These are phyloP conservation scores for Pestalotiopsis sp. DNA, from an alignment of 2,329 filamentous ascomycete species.

Conservation along the genomic window DNA sequence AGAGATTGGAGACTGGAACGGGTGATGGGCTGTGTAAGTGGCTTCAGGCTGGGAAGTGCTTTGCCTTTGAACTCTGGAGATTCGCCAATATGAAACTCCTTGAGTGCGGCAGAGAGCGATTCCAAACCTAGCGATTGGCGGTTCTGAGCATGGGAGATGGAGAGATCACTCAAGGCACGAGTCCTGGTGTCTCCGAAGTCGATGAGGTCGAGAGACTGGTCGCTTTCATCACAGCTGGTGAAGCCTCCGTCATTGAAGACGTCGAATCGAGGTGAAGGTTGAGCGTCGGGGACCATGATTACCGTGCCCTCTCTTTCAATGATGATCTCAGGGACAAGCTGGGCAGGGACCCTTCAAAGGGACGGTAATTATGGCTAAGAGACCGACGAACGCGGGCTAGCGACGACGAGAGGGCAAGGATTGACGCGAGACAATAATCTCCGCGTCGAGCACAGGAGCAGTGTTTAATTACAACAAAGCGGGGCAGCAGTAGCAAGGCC, in stretches of 20 bases:
- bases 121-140: constrained; percentile 24
- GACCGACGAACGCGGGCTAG: constrained; percentile 22
- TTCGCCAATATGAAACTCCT: constrained; percentile 29
- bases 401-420: constrained; percentile 20
- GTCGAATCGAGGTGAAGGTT: constrained; percentile 21
- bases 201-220: constrained; percentile 16
- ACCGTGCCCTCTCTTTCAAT: constrained; percentile 17
- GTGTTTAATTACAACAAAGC: constrained; percentile 13
- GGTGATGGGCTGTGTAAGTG: constrained; percentile 20
- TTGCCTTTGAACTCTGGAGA: constrained; percentile 16
- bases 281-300: constrained; percentile 24
- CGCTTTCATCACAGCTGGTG: constrained; percentile 15
- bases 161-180: constrained; percentile 28
- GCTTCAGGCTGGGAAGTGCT: constrained; percentile 15
- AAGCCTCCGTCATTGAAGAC: constrained; percentile 26
- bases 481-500: background rate
- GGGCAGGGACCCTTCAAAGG: constrained; percentile 13
- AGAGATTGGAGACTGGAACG: constrained; percentile 17
- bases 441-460: constrained; percentile 19
- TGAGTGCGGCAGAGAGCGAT: constrained; percentile 31
- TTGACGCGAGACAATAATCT: constrained; percentile 21
- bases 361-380: background rate
- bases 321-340: constrained; percentile 16
- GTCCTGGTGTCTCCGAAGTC: constrained; percentile 12
- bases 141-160: constrained; percentile 30